Evolutionary conservation across 192 early-diverging fungal species (phyloP), one percentile per base, ranked within the genome.

Genomic region (Podochytrium sp.): DNA sequence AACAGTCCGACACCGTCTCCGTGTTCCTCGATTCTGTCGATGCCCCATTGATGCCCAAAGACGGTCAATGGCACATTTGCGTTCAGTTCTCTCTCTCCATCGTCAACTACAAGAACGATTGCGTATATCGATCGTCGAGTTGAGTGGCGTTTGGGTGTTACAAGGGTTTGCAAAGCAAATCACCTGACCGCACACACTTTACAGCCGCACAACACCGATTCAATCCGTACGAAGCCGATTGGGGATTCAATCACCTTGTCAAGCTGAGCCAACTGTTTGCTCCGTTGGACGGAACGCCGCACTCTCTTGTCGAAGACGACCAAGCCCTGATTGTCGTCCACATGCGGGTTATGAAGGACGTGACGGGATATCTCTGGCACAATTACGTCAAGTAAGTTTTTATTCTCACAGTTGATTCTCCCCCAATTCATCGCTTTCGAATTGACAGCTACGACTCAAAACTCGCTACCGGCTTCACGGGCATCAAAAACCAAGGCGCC

Each of bases 401-500:
- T n/a, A n/a, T n/a, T n/a, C n/a, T n/a, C n/a, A n/a, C n/a, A 38
- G 14, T n/a, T 1, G 38, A 47, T 47, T 47, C 43, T 47, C 43
- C 12, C 12, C 43, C 10, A 47, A 14, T 47, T 58, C 56, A 10
- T 20, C 49, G 6, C 59, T 59, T 25, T 4, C 34, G 5, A 16
- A 65, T 75, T 43, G 65, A 27, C 59, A 91, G 90, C 77, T 97
- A 94, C 81, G 93, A 95, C 77, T 98, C 96, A 27, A 94, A 93
- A 78, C 85, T 85, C 56, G 85, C 90, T 74, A 96, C 95, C 29
- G 96, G 97, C 6, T 93, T 86, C 77, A 92, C 98, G 23, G 97
- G 96, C 0, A 79, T 99, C 67, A 92, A 92, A 70, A 99, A 99
- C 79, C 96, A 98, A 78, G 98, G 96, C 20, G 96, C 96, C 1